Base-by-base conservation (phyloP, 331 rosid species). In the Pyrus hybrid region DNA sequence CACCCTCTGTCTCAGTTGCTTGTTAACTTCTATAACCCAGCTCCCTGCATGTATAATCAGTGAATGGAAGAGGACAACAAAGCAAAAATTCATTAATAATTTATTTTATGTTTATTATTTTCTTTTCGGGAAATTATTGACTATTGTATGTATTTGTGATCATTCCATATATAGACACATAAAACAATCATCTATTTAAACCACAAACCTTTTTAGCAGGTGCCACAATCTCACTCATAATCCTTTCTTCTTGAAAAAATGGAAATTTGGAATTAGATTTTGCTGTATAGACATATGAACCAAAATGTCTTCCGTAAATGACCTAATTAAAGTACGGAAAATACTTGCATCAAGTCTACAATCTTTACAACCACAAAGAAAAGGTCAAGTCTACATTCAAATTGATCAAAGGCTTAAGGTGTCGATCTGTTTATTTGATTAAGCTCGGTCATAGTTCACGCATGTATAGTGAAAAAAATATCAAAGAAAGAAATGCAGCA, bases 11-110 rank as follows among this genome's bases (percentile, higher is more conserved):
- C 28, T 26, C 2, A 26, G 28, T 61, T 17, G 76, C 73, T 45
- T 78, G 80, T 87, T 91, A 73, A 80, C 87, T 32, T 87, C 83
- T 60, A 75, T 63, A 84, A 86, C 76, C 76, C 6, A 28, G 68
- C 67, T 58, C 84, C 84, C 96, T 85, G 84, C 76, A 37, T 72
- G 56, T 58, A 28, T 65, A 7, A 26, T 56, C 18, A 32, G 63
- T 23, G 9, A 3, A 74, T 10, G 41, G 35, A 37, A 60, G 21
- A 6, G 17, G 25, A 9, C 18, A 25, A 6, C 30, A n/a, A 7
- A 4, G 11, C 11, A 8, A 20, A 20, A 22, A 54, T 53, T 7
- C 6, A 13, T 2, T 53, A 18, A 16, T n/a, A 53, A 26, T 26
- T 26, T 53, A 4, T 16, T 53, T 53, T 7, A 53, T 53, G 21